Conservation (phyloP, 2,329 filamentous ascomycete species). For the Talaromyces sp. region DNA sequence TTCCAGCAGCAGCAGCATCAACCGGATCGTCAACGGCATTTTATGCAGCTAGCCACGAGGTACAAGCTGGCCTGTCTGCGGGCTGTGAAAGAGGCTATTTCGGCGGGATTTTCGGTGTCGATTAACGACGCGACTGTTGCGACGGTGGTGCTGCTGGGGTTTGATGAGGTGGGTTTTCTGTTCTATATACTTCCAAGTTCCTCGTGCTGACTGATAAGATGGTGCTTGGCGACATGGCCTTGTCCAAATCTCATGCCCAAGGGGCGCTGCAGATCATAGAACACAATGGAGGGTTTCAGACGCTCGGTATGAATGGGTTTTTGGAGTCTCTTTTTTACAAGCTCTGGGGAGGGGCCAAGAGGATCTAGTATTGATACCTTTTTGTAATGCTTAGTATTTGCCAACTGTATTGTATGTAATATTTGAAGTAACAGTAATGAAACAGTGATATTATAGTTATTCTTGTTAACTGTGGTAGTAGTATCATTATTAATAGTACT, state of each 20-base stretch:
- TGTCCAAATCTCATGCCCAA: background rate
- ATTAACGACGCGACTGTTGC: background rate
- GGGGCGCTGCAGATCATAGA: background rate
- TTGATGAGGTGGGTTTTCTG: slow-evolving; percentile 1
- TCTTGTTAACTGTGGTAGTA: no score
- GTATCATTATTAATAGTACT: no score
- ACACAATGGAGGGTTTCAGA: slow-evolving; percentile 5
- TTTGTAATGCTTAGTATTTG: background rate
- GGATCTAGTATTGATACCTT: background rate
- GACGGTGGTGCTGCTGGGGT: slow-evolving; percentile 3
- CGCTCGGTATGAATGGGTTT: slow-evolving; percentile 1
- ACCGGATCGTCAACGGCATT: background rate
- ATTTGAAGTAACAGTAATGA: background rate
- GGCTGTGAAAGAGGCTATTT: slow-evolving; percentile 2
- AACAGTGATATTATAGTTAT: no score
- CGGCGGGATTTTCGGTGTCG: background rate
- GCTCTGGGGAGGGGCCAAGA: background rate
- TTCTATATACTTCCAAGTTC: no score
- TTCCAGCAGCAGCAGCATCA: background rate
- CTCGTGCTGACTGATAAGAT: background rate
- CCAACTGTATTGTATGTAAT: no score
- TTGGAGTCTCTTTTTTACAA: background rate
- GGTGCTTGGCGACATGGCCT: background rate
- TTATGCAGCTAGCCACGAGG: background rate
- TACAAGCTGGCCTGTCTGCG: slow-evolving; percentile 4